These are phyloP conservation scores for Ceratocystis papillata DNA, from an alignment of 2,329 filamentous ascomycete species.

Conservation along the genomic window DNA sequence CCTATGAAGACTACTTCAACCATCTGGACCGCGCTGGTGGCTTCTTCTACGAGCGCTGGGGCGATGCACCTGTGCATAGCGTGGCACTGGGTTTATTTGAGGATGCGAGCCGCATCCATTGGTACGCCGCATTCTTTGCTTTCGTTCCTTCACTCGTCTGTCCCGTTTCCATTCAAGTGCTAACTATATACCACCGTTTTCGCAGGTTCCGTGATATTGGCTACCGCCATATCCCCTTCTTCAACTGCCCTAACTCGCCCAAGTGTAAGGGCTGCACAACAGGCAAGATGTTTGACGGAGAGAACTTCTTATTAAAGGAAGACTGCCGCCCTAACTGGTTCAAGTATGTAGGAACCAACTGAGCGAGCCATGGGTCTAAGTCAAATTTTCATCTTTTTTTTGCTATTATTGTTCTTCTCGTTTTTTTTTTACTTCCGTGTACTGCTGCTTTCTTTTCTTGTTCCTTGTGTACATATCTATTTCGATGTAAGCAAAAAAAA, in stretches of 20 bases:
- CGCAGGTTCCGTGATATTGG: conserved; percentile 95
- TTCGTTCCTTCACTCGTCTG: not conserved
- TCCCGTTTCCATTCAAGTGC: not conserved
- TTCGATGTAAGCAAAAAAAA: not conserved
- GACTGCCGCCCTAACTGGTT: conserved; percentile 97
- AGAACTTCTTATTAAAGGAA: conserved; percentile 72
- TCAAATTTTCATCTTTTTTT: conserved; percentile 8
- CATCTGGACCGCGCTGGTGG: conserved; percentile 87
- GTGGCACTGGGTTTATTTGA: conserved; percentile 88
- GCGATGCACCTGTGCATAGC: conserved; percentile 92
- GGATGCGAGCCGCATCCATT: conserved; percentile 82
- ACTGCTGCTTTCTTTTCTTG: not conserved
- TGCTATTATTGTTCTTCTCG: not conserved
- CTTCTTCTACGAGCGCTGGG: conserved; percentile 98
- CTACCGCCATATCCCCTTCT: conserved; percentile 96
- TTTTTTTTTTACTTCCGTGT: not conserved
- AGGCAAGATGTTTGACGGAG: conserved; percentile 81
- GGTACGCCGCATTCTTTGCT: conserved; percentile 46
- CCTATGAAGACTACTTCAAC: conserved; percentile 92
- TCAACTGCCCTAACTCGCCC: conserved; percentile 94
- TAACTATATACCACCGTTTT: conserved; percentile 19
- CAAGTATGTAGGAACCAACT: conserved; percentile 80
- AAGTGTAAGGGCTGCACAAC: conserved; percentile 85
- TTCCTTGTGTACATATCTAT: not conserved
- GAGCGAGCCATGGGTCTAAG: conserved; percentile 22